Percentiles rank a stretch among this genome's conserved stretches.
phyloP scores from a whole-genome alignment of 768 basidiomycete species.

The Tubosaeta sp. region DNA sequence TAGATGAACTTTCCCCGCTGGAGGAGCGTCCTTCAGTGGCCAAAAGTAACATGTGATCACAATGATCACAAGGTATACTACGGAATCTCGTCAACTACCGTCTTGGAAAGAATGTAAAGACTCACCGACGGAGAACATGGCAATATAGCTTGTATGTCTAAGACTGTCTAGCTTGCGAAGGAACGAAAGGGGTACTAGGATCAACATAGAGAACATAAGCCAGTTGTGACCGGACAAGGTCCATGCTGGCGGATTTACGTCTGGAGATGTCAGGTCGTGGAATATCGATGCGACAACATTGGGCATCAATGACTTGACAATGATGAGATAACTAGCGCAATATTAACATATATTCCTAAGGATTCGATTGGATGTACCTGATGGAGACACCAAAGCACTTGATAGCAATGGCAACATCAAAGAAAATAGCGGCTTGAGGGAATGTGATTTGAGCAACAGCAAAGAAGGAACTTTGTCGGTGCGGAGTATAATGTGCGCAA shows the following conservation, averaged over 20 bases:
- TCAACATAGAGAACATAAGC: slow-evolving; percentile 72
- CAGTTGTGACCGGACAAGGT: slow-evolving; percentile 74
- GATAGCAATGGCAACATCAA: slow-evolving; percentile 90
- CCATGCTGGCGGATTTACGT: slow-evolving; percentile 70
- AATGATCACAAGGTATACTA: slow-evolving; percentile 75
- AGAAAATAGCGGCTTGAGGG: slow-evolving; percentile 81
- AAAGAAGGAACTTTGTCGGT: slow-evolving; percentile 79
- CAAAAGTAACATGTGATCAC: slow-evolving; percentile 78
- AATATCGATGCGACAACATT: slow-evolving; percentile 82
- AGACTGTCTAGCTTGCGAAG: slow-evolving; percentile 80
- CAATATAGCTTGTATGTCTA: slow-evolving; percentile 87
- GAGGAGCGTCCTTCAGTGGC: slow-evolving; percentile 60
- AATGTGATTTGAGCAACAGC: slow-evolving; percentile 82
- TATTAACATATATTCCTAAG: slow-evolving; percentile 29
- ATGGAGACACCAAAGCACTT: slow-evolving; percentile 98
- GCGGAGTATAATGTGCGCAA: slow-evolving; percentile 72
- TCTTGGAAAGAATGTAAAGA: slow-evolving; percentile 11
- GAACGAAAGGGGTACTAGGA: slow-evolving; percentile 80
- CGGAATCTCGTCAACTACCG: not conserved
- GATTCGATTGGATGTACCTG: slow-evolving; percentile 46
- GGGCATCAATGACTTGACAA: slow-evolving; percentile 91
- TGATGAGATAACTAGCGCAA: slow-evolving; percentile 70
- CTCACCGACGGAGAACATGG: slow-evolving; percentile 84
- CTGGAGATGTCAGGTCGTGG: slow-evolving; percentile 65
- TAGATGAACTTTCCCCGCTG: slow-evolving; percentile 62